Evolutionary conservation across 2,329 filamentous ascomycete genomes (phyloP).

Genomic region (Colletotrichum spaethianum): DNA sequence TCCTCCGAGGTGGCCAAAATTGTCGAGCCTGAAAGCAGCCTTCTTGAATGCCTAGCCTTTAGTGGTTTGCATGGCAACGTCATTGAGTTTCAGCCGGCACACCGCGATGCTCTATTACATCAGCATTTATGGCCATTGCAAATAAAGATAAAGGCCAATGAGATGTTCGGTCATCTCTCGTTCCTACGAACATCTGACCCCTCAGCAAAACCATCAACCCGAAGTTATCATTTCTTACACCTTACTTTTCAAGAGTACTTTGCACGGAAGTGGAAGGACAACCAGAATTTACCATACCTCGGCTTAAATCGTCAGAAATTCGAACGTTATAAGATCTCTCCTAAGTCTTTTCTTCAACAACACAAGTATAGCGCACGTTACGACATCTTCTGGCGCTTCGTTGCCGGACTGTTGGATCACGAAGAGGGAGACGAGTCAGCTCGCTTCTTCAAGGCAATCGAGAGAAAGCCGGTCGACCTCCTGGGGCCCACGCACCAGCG

Average conservation of each 20-base stretch:
- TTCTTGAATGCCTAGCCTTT: neutral
- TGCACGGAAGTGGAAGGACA: slow-evolving; percentile 52
- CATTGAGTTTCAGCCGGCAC: neutral
- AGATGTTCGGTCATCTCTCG: slow-evolving; percentile 49
- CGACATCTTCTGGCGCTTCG: slow-evolving; percentile 21
- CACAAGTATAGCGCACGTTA: slow-evolving; percentile 17
- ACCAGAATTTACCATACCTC: neutral
- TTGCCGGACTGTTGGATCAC: neutral
- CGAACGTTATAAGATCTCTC: neutral
- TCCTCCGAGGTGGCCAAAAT: no score
- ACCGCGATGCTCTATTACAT: neutral
- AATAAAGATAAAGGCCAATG: no score
- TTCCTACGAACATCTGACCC: slow-evolving; percentile 54
- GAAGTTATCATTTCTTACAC: slow-evolving; percentile 57
- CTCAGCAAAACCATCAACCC: slow-evolving; percentile 36
- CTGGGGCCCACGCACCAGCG: slow-evolving; percentile 54
- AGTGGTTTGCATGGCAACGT: neutral
- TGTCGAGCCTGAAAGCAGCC: no score
- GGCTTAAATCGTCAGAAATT: no score
- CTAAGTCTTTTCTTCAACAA: neutral
- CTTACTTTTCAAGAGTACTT: slow-evolving; percentile 60
- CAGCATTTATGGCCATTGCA: no score
- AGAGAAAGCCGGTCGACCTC: slow-evolving; percentile 52
- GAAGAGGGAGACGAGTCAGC: slow-evolving; percentile 12
- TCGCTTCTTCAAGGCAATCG: slow-evolving; percentile 42